phyloP scores from a whole-genome alignment of 768 basidiomycete genomes.

The Rhizopogon salebrosus region DNA sequence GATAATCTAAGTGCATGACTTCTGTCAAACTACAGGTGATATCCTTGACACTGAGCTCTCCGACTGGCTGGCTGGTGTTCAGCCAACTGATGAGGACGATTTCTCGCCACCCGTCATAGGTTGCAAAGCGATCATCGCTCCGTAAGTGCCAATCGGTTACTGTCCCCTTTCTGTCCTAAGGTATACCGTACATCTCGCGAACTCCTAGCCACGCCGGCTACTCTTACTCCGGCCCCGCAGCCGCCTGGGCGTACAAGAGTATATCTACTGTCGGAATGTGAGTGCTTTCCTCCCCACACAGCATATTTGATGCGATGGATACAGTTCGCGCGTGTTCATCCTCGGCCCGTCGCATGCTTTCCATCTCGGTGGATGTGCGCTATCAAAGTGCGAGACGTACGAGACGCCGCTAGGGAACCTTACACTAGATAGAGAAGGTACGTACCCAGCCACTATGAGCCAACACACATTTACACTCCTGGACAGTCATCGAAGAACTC shows the following conservation, averaged over 20 bases:
- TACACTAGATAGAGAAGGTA: constrained; percentile 75
- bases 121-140: constrained; percentile 89
- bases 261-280: constrained; percentile 82
- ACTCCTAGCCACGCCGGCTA: constrained; percentile 86
- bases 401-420: constrained; percentile 83
- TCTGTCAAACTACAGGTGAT: constrained; percentile 35
- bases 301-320: constrained; percentile 5
- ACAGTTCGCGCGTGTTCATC: constrained; percentile 87
- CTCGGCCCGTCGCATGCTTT: constrained; percentile 95
- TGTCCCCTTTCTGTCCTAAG: background rate
- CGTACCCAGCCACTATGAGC: constrained; percentile 20
- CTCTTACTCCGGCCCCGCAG: constrained; percentile 87
- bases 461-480: background rate
- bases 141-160: constrained; percentile 50
- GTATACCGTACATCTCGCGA: background rate
- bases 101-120: constrained; percentile 64
- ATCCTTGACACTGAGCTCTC: constrained; percentile 59
- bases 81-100: constrained; percentile 36
- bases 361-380: constrained; percentile 81
- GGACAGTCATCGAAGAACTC: constrained; percentile 62
- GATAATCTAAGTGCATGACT: constrained; percentile 11
- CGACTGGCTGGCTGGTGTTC: constrained; percentile 57
- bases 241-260: constrained; percentile 93
- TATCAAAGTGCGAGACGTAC: constrained; percentile 74
- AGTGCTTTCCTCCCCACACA: constrained; percentile 21